phyloP scores from a whole-genome alignment of 2,329 filamentous ascomycete species.

The Botrytis deweyae region DNA sequence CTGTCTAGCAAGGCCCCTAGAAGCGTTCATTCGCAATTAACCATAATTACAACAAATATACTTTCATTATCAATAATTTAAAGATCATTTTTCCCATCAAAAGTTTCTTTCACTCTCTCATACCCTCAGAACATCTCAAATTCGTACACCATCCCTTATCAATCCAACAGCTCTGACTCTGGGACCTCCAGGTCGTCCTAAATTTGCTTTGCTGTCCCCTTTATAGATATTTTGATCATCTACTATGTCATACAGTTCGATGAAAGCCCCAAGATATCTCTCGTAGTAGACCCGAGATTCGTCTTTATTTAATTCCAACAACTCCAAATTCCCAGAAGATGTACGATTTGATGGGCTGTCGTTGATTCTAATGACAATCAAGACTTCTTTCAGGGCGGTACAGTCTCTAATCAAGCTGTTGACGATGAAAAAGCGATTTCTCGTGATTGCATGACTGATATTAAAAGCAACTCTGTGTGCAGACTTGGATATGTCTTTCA shows the following conservation, averaged over 20 bases:
- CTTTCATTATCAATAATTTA: too few species aligned
- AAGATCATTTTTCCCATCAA: too few species aligned
- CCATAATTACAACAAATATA: too few species aligned
- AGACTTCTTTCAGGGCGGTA: neutral
- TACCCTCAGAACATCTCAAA: neutral
- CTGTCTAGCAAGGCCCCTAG: neutral
- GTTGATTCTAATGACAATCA: neutral
- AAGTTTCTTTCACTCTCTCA: too few species aligned
- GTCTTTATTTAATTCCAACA: neutral
- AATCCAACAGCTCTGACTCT: neutral
- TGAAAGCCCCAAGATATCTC: neutral
- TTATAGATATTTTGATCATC: too few species aligned
- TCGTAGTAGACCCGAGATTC: neutral
- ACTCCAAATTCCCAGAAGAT: neutral
- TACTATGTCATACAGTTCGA: neutral
- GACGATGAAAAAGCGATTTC: neutral
- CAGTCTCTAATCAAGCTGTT: neutral
- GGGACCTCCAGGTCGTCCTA: neutral
- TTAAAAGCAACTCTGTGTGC: neutral
- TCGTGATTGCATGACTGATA: fast-evolving
- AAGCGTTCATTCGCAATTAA: too few species aligned
- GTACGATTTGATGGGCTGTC: neutral
- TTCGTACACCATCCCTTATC: neutral
- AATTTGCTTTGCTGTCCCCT: neutral
- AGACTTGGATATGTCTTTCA: neutral